Base-by-base conservation (phyloP, 306 rosid species). In the Parietaria judaica region DNA sequence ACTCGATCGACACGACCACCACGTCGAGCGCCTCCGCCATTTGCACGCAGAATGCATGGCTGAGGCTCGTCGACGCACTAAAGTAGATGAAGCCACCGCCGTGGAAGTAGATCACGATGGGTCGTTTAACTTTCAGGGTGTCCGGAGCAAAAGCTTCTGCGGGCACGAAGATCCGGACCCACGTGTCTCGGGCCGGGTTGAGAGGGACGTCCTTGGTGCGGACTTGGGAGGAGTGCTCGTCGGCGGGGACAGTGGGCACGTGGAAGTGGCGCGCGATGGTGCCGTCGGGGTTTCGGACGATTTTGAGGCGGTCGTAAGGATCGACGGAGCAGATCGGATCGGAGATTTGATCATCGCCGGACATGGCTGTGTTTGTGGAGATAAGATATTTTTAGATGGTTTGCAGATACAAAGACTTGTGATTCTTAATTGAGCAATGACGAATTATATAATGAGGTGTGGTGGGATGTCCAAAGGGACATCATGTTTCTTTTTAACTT, bases 141-240 rank as follows among this genome's bases (percentile, higher is more conserved):
- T 23, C 31, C 31, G 31, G 14, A 4, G 53, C 53, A 2, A 23
- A 23, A 23, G 31, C 31, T 23, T 23, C 31, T 23, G 53, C 70
- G 34, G 84, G 84, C 10, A 80, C 54, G 75, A 65, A 84, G 63
- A 84, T 6, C 15, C 90, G 63, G 6, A 64, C 64, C 78, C 74
- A 79, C 0, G 83, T 80, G 78, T 61, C 36, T 6, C 79, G 71
- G n/a, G 80, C 62, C 65, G 65, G 68, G 81, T 84, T 78, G 58
- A 80, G 34, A 39, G 63, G 11, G 54, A 73, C 57, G 51, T 84
- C 90, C 6, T 52, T 68, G 46, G 61, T 13, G 44, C 43, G 53
- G 54, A 35, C 37, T 6, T 0, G 5, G 50, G 54, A 41, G 54
- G 43, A n/a, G 7, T 14, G 1, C 8, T 11, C 5, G 14, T 44